Base-by-base conservation (phyloP, 2,329 filamentous ascomycete species). In the Sordariomycetes sp. region DNA sequence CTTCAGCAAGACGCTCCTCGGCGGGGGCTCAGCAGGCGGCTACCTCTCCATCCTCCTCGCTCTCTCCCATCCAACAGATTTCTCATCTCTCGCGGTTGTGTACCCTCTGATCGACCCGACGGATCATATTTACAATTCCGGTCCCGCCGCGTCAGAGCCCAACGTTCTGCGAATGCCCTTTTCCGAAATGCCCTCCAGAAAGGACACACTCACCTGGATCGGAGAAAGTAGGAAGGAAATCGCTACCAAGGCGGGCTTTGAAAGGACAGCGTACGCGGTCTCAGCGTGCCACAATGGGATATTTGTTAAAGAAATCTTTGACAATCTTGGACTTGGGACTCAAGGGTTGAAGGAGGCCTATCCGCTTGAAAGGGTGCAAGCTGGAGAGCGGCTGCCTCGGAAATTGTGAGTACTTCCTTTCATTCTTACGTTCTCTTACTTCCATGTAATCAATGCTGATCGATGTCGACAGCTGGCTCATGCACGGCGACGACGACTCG, bases 11-110 rank as follows among this genome's bases (percentile, higher is more conserved):
- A 18, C 38, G 1, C n/a, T 47, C 2, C 33, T 49, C 2, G 30
- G 24, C 3, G 46, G 44, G 8, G 39, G 36, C 3, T 49, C 45
- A 5, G 48, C 50, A 5, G 50, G 50, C 23, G 48, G 50, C 3
- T 53, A 53, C 19, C 39, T 42, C 2, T 39, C 44, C 1, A 24
- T 30, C 1, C 42, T 50, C 25, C 16, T 44, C 1, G 47, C 45
- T 0, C 38, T 53, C 6, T 43, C 43, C 1, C 45, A 53, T 5
- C 42, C 48, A 0, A 36, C 43, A 4, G 45, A 46, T 0, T 39
- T 51, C 15, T 24, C 28, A 0, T 42, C 39, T 1, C 29, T 49
- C 4, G 39, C 42, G 2, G 5, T 44, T 1, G 33, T 43, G 0
- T 53, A 51, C 7, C 50, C 48, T 3, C 14, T 41, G 3, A 4